phyloP scores from a whole-genome alignment of 1,284 basidiomycete species.

The Singerocomus inundabilis region DNA sequence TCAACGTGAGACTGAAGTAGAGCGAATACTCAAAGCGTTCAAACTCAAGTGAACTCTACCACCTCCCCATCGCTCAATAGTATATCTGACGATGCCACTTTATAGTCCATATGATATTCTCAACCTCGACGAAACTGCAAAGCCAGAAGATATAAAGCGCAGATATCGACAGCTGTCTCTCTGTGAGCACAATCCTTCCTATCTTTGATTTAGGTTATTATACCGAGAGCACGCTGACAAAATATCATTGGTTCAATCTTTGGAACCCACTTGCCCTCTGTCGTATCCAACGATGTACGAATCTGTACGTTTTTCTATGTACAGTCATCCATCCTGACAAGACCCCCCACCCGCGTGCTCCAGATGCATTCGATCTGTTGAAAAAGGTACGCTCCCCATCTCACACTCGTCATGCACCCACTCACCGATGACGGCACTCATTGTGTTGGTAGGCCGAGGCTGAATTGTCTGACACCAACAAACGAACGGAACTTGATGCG shows the following conservation, averaged over 20 bases:
- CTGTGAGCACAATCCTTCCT: constrained; percentile 48
- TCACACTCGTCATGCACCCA: background rate
- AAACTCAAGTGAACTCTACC: constrained; percentile 67
- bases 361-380: constrained; percentile 80
- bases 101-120: constrained; percentile 76
- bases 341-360: constrained; percentile 71
- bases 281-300: constrained; percentile 11
- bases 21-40: constrained; percentile 80
- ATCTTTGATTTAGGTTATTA: constrained; percentile 3
- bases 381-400: constrained; percentile 63
- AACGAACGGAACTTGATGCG: constrained; percentile 76
- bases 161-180: constrained; percentile 79
- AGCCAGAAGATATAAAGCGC: constrained; percentile 73
- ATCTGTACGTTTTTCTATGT: constrained; percentile 42
- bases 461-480: constrained; percentile 70
- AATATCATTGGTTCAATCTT: constrained; percentile 12
- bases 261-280: background rate
- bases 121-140: constrained; percentile 61
- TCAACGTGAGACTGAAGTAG: constrained; percentile 81
- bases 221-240: constrained; percentile 26
- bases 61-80: background rate
- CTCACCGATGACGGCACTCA: background rate
- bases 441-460: constrained; percentile 61
- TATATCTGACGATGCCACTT: constrained; percentile 1
- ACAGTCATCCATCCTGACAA: constrained; percentile 88